Evolutionary conservation across 768 basidiomycete species (phyloP).

Genomic region (Clitopilus hobsonii): DNA sequence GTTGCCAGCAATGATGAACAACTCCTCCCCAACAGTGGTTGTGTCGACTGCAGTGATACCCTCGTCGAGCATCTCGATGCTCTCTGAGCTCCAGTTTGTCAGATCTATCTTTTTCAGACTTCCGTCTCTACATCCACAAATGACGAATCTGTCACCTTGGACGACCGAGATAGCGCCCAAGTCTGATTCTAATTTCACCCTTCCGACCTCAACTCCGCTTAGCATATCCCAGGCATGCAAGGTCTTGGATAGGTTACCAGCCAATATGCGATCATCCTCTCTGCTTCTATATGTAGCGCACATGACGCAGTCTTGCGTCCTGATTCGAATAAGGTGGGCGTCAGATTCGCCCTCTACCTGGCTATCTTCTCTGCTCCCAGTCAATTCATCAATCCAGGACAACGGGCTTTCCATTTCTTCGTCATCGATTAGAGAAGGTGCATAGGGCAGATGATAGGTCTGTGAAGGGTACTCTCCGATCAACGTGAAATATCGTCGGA

Average conservation of each 20-base stretch:
- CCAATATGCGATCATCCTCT: background rate
- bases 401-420: background rate
- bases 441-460: background rate
- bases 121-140: no score
- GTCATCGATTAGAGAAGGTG: background rate
- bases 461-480: background rate
- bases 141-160: background rate
- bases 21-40: no score
- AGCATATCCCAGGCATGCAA: background rate
- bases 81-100: no score
- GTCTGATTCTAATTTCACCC: background rate
- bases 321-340: no score
- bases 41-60: no score
- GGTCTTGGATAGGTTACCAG: background rate
- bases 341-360: background rate
- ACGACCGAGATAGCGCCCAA: background rate
- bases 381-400: background rate
- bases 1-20: no score
- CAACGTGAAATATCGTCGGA: background rate
- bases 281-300: background rate
- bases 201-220: background rate
- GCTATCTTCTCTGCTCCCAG: background rate
- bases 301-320: no score
- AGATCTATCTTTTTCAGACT: no score
- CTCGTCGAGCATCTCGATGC: no score